Percentiles rank a stretch among this genome's conserved stretches.
Evolutionary conservation across 495 filamentous ascomycete species (phyloP).

Genomic region (Penicillium waksmanii): DNA sequence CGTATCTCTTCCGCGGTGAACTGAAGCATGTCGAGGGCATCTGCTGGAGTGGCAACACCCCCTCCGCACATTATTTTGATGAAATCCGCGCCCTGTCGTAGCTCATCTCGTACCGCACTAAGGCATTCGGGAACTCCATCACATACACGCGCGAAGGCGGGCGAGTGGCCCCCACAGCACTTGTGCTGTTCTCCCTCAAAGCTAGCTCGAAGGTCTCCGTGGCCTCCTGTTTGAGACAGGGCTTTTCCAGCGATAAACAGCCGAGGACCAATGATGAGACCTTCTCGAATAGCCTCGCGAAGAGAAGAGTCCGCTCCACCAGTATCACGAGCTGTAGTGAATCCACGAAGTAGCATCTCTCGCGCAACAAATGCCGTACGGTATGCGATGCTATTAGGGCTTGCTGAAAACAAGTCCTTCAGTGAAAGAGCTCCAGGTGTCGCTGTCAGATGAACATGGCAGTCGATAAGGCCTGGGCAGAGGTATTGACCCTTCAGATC

Average conservation of each 20-base stretch:
- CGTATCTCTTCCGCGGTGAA: slow-evolving; percentile 54
- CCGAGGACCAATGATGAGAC: slow-evolving; percentile 45
- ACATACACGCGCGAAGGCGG: slow-evolving; percentile 36
- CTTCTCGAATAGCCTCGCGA: slow-evolving; percentile 49
- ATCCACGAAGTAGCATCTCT: slow-evolving; percentile 52
- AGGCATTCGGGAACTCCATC: slow-evolving; percentile 53
- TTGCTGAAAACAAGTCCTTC: slow-evolving; percentile 20
- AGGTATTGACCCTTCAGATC: slow-evolving; percentile 49
- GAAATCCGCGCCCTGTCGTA: slow-evolving; percentile 53
- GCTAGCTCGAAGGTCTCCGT: slow-evolving; percentile 45
- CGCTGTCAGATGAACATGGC: slow-evolving; percentile 56
- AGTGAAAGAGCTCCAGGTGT: slow-evolving; percentile 38
- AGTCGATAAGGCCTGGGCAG: slow-evolving; percentile 59
- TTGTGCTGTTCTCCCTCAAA: slow-evolving; percentile 32
- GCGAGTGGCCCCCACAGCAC: slow-evolving; percentile 42
- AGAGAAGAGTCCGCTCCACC: slow-evolving; percentile 51
- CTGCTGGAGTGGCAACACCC: slow-evolving; percentile 53
- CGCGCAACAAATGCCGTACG: slow-evolving; percentile 20
- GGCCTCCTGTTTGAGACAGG: slow-evolving; percentile 54
- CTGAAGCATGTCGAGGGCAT: slow-evolving; percentile 48
- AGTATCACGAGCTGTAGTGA: slow-evolving; percentile 53
- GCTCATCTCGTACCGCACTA: slow-evolving; percentile 48
- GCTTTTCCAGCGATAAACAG: slow-evolving; percentile 48
- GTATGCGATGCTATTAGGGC: slow-evolving; percentile 13
- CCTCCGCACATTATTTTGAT: slow-evolving; percentile 61